A percentile compares a stretch with the other conserved stretches of the same genome.
Evolutionary conservation across 306 rosid genomes (phyloP).

Genomic region (Cicer bijugum): DNA sequence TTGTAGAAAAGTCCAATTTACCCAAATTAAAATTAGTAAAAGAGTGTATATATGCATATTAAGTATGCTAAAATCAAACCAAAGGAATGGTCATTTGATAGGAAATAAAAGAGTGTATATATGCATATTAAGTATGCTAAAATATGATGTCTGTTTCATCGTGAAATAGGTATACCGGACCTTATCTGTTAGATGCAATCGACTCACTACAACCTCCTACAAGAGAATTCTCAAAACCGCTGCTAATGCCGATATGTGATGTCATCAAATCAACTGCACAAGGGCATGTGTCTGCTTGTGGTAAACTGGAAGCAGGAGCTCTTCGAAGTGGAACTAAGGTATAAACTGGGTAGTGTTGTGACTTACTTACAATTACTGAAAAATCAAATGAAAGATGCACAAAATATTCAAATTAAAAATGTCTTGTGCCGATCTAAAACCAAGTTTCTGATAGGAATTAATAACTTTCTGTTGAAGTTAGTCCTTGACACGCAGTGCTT

Average conservation of each 20-base stretch:
- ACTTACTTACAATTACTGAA: constrained; percentile 16
- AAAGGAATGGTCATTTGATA: constrained; percentile 26
- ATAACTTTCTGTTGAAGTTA: constrained; percentile 3
- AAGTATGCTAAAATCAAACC: constrained; percentile 19
- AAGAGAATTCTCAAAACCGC: constrained; percentile 85
- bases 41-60: constrained; percentile 23
- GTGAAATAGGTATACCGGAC: constrained; percentile 81
- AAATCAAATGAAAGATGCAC: constrained; percentile 39
- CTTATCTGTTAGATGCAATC: constrained; percentile 80
- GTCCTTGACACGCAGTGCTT: constrained; percentile 17
- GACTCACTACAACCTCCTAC: constrained; percentile 86
- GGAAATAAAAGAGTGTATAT: constrained; percentile 19
- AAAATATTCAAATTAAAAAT: constrained; percentile 27
- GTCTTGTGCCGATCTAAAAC: constrained; percentile 3
- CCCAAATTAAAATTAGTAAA: not conserved
- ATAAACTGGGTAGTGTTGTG: constrained; percentile 38
- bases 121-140: constrained; percentile 29
- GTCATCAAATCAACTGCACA: constrained; percentile 65
- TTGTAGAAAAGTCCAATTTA: not conserved
- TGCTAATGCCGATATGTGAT: constrained; percentile 94
- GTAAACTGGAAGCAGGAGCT: constrained; percentile 98
- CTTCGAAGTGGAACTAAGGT: constrained; percentile 90
- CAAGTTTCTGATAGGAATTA: constrained; percentile 33
- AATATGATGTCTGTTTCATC: constrained; percentile 42
- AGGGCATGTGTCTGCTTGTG: constrained; percentile 88